A percentile compares a stretch with the other conserved stretches of the same genome.
These are phyloP conservation scores for Solanum pennellii DNA, from an alignment of 257 asterid genomes.

Conservation along the genomic window DNA sequence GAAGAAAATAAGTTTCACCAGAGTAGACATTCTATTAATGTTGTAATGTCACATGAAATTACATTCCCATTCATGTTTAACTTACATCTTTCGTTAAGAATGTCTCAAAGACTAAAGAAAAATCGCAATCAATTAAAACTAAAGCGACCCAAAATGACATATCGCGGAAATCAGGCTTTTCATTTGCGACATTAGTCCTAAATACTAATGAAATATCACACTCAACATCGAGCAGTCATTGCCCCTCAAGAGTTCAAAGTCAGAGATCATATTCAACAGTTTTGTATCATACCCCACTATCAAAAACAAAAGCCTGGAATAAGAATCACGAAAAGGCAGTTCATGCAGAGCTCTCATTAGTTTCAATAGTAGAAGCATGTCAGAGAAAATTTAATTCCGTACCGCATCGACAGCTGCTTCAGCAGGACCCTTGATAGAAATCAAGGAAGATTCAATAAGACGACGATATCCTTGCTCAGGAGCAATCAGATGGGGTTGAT, in stretches of 20 bases:
- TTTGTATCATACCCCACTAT: not conserved
- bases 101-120: not conserved
- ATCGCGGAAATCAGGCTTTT: not conserved
- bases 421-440: slow-evolving; percentile 90
- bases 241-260: not conserved
- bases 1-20: not conserved
- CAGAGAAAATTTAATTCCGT: slow-evolving; percentile 2
- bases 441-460: slow-evolving; percentile 86
- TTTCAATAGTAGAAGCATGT: not conserved
- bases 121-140: not conserved
- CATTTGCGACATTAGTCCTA: not conserved
- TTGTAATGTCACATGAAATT: not conserved
- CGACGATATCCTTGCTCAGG: slow-evolving; percentile 99
- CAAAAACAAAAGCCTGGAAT: not conserved
- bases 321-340: not conserved
- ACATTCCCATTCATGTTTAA: not conserved
- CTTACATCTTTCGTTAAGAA: not conserved
- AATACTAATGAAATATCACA: not conserved
- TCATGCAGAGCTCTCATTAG: not conserved
- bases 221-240: not conserved
- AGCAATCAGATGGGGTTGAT: slow-evolving; percentile 98
- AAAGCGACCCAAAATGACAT: not conserved
- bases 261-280: not conserved
- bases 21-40: not conserved
- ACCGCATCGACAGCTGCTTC: slow-evolving; percentile 98